A percentile compares a stretch with the other conserved stretches of the same genome.
Evolutionary conservation across 2,329 filamentous ascomycete genomes (phyloP).

Genomic region (Aspergillus ibericus): DNA sequence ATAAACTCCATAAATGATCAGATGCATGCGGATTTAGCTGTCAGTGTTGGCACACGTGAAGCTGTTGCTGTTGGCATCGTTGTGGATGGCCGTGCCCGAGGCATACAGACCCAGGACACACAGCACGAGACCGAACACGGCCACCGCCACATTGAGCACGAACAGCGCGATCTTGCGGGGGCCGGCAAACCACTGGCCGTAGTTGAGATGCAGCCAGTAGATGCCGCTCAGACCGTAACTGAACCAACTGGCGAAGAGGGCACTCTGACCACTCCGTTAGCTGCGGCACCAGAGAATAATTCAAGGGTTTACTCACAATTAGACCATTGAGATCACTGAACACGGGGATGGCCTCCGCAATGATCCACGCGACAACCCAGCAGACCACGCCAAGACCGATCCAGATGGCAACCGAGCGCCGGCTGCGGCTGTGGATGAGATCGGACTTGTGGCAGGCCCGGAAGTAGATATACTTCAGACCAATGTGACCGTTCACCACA

Average conservation of each 20-base stretch:
- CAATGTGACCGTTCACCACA: constrained; percentile 67
- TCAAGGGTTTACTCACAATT: not conserved
- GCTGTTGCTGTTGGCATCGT: constrained; percentile 21
- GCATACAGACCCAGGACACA: constrained; percentile 30
- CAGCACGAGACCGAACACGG: constrained; percentile 17
- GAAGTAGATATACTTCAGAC: constrained; percentile 64
- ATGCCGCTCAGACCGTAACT: constrained; percentile 41
- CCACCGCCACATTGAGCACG: constrained; percentile 18
- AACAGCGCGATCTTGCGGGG: constrained; percentile 31
- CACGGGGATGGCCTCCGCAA: constrained; percentile 67
- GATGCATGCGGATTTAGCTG: not conserved
- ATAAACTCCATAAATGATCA: not conserved
- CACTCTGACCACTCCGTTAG: constrained; percentile 28
- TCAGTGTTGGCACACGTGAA: constrained; percentile 29
- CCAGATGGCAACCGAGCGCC: constrained; percentile 57
- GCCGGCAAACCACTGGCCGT: constrained; percentile 31
- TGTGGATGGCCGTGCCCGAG: constrained; percentile 28
- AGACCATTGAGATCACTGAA: constrained; percentile 57
- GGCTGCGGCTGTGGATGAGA: constrained; percentile 50
- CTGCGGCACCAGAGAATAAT: not conserved
- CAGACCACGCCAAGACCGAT: constrained; percentile 52
- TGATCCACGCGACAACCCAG: constrained; percentile 64
- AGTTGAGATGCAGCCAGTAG: constrained; percentile 39
- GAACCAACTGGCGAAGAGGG: constrained; percentile 67
- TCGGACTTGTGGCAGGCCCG: constrained; percentile 62